Evolutionary conservation across 192 early-diverging fungal genomes (phyloP).

Genomic region (Backusella australiensis): DNA sequence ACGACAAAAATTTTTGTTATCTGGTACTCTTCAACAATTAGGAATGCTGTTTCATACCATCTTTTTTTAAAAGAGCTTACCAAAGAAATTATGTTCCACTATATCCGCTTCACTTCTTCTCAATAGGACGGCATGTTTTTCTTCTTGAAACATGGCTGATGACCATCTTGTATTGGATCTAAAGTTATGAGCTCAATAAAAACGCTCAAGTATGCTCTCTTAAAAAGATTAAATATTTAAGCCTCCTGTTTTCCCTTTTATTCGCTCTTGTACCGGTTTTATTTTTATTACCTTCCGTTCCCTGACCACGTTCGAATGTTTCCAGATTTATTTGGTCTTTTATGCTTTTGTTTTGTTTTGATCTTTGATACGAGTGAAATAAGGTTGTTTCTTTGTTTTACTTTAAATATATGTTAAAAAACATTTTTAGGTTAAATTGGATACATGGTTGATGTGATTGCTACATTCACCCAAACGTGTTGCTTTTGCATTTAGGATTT

Average conservation of each 20-base stretch:
- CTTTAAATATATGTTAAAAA: no score
- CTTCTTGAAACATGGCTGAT: neutral
- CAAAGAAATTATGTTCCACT: neutral
- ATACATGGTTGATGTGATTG: no score
- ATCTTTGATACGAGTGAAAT: no score
- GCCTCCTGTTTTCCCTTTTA: neutral
- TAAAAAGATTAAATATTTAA: no score
- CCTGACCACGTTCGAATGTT: neutral
- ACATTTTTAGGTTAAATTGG: no score
- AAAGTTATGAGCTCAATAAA: no score
- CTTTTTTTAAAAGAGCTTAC: neutral
- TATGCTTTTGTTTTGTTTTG: no score
- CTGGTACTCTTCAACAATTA: neutral
- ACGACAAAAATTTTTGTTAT: neutral
- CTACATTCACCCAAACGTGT: no score
- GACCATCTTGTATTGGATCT: no score
- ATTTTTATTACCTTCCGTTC: neutral
- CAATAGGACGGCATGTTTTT: neutral
- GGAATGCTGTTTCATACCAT: neutral
- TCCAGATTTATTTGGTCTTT: neutral
- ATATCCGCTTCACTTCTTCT: neutral
- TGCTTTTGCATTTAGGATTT: neutral
- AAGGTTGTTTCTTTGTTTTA: no score
- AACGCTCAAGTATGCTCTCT: neutral
- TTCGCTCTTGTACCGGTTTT: neutral